Evolutionary conservation across 805 yeast species (phyloP).

Genomic region (Tetrapisispora phaffii): DNA sequence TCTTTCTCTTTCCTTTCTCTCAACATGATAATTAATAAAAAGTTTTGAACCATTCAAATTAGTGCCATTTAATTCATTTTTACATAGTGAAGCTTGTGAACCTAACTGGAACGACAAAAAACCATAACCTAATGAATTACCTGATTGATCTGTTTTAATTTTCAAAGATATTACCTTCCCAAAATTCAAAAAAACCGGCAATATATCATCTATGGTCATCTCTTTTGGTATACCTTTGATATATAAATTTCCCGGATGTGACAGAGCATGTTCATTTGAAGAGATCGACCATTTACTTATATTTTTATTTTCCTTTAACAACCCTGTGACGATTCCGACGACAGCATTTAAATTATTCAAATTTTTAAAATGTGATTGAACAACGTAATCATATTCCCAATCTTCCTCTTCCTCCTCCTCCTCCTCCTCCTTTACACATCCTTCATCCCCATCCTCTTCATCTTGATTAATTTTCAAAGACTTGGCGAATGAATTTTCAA

Average conservation of each 20-base stretch:
- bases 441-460: neutral
- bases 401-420: neutral
- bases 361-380: constrained; percentile 21
- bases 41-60: constrained; percentile 23
- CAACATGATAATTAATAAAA: constrained; percentile 55
- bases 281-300: constrained; percentile 23
- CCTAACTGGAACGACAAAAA: constrained; percentile 54
- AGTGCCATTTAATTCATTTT: constrained; percentile 41
- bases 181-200: constrained; percentile 31
- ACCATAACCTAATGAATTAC: constrained; percentile 44
- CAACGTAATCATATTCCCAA: constrained; percentile 19
- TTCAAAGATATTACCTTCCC: constrained; percentile 40
- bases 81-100: constrained; percentile 53
- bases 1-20: constrained; percentile 49
- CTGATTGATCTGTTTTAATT: constrained; percentile 34
- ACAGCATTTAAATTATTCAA: constrained; percentile 8
- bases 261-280: constrained; percentile 22
- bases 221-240: constrained; percentile 39
- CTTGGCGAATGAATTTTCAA: constrained; percentile 6
- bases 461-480: neutral
- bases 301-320: neutral
- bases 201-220: constrained; percentile 32
- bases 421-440: neutral
- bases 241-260: constrained; percentile 52
- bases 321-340: neutral